A percentile compares a stretch with the other conserved stretches of the same genome.
Evolutionary conservation across 1,139 yeast species (phyloP).

Genomic region (Arxiozyma telluris): DNA sequence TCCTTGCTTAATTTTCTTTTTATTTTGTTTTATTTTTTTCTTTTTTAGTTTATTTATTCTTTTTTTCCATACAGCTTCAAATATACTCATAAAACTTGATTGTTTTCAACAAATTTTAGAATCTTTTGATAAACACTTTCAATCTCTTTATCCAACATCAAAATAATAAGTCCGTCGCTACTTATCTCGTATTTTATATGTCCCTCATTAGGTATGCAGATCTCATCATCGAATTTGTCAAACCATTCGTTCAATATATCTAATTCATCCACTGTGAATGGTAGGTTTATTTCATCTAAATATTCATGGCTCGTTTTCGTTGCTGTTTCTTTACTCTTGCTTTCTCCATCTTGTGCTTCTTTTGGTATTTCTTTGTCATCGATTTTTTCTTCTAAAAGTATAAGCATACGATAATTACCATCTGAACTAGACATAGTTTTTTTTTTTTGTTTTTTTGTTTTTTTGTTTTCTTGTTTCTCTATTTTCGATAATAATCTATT

Average conservation of each 20-base stretch:
- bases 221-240: constrained; percentile 49
- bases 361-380: constrained; percentile 5
- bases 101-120: constrained; percentile 21
- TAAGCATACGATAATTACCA: constrained; percentile 24
- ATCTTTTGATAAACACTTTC: constrained; percentile 24
- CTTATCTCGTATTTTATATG: constrained; percentile 64
- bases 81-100: constrained; percentile 3
- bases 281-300: constrained; percentile 26
- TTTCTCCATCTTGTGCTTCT: constrained; percentile 3
- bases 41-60: too few species aligned
- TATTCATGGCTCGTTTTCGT: constrained; percentile 26
- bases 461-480: too few species aligned
- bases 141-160: constrained; percentile 38
- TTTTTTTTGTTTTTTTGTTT: not conserved
- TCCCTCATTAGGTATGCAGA: constrained; percentile 60
- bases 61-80: not conserved
- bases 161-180: constrained; percentile 59
- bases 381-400: constrained; percentile 24
- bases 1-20: too few species aligned
- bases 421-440: constrained; percentile 12
- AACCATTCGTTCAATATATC: constrained; percentile 54
- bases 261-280: constrained; percentile 41
- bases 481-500: not conserved
- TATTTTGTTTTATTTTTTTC: too few species aligned
- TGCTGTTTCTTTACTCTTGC: constrained; percentile 6